Percentiles rank a stretch among this genome's conserved stretches.
These are phyloP conservation scores for Aspergillus sp. DNA, from an alignment of 2,329 filamentous ascomycete genomes.

Conservation along the genomic window DNA sequence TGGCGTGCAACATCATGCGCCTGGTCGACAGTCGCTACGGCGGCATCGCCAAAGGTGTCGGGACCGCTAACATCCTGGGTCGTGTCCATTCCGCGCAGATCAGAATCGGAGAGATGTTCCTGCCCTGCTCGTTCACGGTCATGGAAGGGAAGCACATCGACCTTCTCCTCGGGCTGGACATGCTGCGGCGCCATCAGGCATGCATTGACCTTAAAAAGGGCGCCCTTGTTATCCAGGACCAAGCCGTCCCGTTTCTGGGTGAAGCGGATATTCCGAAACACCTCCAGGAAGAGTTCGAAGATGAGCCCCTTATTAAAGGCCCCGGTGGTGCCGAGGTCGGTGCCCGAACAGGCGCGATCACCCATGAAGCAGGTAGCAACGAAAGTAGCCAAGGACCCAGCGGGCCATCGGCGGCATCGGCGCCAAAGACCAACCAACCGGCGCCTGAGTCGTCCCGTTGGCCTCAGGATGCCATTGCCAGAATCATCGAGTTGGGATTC, in stretches of 20 bases:
- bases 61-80: conserved; percentile 87
- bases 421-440: conserved; percentile 17
- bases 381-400: conserved; percentile 7
- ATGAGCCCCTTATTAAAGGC: conserved; percentile 76
- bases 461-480: conserved; percentile 60
- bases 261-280: conserved; percentile 92
- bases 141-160: conserved; percentile 99
- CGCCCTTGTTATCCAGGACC: conserved; percentile 76
- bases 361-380: conserved; percentile 23
- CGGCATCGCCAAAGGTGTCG: conserved; percentile 85
- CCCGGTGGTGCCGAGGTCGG: conserved; percentile 86
- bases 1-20: conserved; percentile 90
- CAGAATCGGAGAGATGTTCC: conserved; percentile 75
- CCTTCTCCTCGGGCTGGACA: conserved; percentile 83
- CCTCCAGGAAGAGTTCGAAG: conserved; percentile 57
- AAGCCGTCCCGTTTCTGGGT: conserved; percentile 80
- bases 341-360: conserved; percentile 62
- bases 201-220: conserved; percentile 80
- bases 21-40: conserved; percentile 87
- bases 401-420: conserved; percentile 10
- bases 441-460: conserved; percentile 28
- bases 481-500: conserved; percentile 69
- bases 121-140: conserved; percentile 94
- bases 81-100: conserved; percentile 93
- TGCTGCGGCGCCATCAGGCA: conserved; percentile 93